A percentile compares a stretch with the other conserved stretches of the same genome.
Evolutionary conservation across 2,329 filamentous ascomycete species (phyloP).

Genomic region (Lasiodiplodia sp.): DNA sequence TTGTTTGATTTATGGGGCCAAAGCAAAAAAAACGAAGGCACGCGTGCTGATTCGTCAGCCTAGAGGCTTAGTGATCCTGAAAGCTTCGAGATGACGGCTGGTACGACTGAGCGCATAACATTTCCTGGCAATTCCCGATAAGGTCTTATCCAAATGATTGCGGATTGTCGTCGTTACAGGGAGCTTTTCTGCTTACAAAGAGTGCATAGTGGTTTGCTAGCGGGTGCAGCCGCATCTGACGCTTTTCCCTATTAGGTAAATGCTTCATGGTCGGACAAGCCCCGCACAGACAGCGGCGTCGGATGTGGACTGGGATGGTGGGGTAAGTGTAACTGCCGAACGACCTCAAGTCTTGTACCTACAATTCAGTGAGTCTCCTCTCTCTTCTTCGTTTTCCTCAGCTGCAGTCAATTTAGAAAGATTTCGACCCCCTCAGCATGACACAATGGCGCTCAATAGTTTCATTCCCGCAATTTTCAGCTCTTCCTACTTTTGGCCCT

Average conservation of each 20-base stretch:
- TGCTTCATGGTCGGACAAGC: background rate
- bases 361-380: background rate
- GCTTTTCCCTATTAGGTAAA: background rate
- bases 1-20: no score
- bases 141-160: background rate
- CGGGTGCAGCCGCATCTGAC: background rate
- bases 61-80: no score
- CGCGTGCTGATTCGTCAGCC: no score
- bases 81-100: no score
- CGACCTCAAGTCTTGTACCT: background rate
- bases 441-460: slow-evolving; percentile 10
- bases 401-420: background rate
- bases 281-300: background rate
- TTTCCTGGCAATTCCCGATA: no score
- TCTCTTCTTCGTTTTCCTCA: background rate
- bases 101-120: no score
- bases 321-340: slow-evolving; percentile 12
- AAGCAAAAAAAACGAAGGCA: no score
- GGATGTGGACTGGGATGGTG: slow-evolving; percentile 1
- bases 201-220: background rate
- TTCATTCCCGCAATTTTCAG: background rate
- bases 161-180: background rate
- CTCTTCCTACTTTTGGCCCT: slow-evolving; percentile 5
- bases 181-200: background rate
- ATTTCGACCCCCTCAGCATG: background rate